Evolutionary conservation across 371 early-diverging fungal genomes (phyloP), one percentile per base, ranked within the genome.

Genomic region (Rhizomucor pusillus): DNA sequence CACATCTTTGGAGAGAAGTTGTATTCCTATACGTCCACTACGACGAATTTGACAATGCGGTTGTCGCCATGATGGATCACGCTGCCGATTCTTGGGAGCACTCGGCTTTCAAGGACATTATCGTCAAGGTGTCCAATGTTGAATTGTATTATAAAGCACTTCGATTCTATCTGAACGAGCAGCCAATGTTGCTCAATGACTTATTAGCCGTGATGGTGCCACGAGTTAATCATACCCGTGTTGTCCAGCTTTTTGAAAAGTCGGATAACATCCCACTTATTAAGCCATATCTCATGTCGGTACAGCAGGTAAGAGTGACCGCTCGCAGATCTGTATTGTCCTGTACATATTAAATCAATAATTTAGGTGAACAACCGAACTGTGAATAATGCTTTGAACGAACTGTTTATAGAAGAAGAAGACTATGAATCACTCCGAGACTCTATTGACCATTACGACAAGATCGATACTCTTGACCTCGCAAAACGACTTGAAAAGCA

Each of bases 71-170:
- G 79, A 98, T 98, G 85, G 83, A 85, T 45, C 94, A 97, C 66
- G 86, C 95, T 9, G 73, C 83, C 6, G 92, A 90, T 59, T 92
- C 98, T 16, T 98, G 90, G 89, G 99, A 98, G 59, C 99, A 98
- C 60, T 79, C 88, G 18, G 84, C 86, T 18, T 97, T 98, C 84
- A 97, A 95, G 85, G 95, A 95, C 59, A 84, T 95, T 35, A 79
- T 95, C 58, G 91, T 93, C 65, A 97, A 98, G 82, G 97, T 95
- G 7, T 85, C 91, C 54, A 98, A 97, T 63, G 67, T 93, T 47
- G 99, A 98, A 73, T 85, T 97, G 43, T 96, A 93, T 75, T 97
- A 96, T 87, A 95, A 94, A 79, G 91, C 98, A 0, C 79, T 98
- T 54, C 86, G 90, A 6, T 98, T 98, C 76, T 98, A 98, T 65